These are phyloP conservation scores for Baudoinia panamericana DNA, from an alignment of 495 filamentous ascomycete genomes.

Conservation along the genomic window DNA sequence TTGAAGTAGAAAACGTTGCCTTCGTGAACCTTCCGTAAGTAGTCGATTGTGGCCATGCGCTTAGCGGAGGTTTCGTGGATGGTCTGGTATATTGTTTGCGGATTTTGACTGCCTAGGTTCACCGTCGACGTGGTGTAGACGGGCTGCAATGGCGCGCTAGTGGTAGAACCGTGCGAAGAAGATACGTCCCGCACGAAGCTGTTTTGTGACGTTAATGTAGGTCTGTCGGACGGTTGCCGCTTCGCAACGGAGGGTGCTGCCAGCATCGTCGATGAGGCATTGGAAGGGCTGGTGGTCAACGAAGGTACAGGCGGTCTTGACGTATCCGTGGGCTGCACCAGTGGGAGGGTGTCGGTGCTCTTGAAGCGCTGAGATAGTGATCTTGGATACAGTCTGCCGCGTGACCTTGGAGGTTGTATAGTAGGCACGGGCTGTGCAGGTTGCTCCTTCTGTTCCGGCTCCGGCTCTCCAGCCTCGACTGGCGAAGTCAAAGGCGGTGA, in stretches of 20 bases:
- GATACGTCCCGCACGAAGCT: conserved; percentile 10
- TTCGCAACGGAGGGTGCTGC: conserved; percentile 6
- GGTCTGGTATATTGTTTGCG: conserved; percentile 59
- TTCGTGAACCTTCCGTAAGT: conserved; percentile 70
- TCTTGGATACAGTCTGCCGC: conserved; percentile 12
- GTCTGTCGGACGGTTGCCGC: conserved; percentile 8
- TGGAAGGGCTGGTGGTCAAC: no score
- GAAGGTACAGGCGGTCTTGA: no score
- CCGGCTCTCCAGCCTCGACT: conserved; percentile 4
- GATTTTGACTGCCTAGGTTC: conserved; percentile 44
- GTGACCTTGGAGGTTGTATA: background rate
- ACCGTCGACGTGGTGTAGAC: conserved; percentile 12
- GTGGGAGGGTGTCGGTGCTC: conserved; percentile 5
- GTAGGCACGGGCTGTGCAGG: no score
- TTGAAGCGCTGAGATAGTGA: conserved; percentile 15
- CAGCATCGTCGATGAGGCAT: no score
- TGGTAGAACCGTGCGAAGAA: conserved; percentile 1
- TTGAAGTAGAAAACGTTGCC: conserved; percentile 97
- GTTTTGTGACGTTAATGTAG: conserved; percentile 3
- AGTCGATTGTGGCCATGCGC: conserved; percentile 90
- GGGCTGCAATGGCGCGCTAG: conserved; percentile 1
- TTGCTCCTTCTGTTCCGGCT: background rate
- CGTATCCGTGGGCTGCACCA: background rate
- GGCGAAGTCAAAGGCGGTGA: conserved; percentile 9
- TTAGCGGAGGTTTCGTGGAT: conserved; percentile 84